Evolutionary conservation across 768 basidiomycete genomes (phyloP), one percentile per base, ranked within the genome.

Genomic region (Sarcodon sp.): DNA sequence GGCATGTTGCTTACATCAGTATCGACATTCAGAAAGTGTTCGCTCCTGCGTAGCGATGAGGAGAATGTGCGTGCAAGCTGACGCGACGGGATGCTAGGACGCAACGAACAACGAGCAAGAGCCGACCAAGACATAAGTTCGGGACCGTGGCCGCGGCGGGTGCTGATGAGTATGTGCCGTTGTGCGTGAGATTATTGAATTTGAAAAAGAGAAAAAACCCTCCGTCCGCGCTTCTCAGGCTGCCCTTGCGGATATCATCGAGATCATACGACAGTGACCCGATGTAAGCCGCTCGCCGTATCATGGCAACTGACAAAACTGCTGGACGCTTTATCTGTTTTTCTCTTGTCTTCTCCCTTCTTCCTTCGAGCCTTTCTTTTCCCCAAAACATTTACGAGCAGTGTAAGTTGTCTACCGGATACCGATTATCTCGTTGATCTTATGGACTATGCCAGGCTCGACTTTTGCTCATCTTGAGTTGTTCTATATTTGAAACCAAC

Each of bases 21-120:
- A 55, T 68, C 63, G 7, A 69, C 75, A 33, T 73, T 63, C 36
- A 68, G 51, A 54, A 72, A 80, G 5, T 76, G 64, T 33, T 65
- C 62, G 35, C 59, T 56, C 34, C 65, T 58, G 43, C 57, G 54
- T n/a, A 55, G 48, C 1, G 78, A 69, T n/a, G 65, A 60, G 50
- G 75, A 73, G 44, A 81, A 65, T 10, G 46, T 51, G 34, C 35
- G 63, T 9, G 27, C 27, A 27, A 41, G 39, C 13, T 13, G 39
- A 3, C 39, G 39, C 16, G 39, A 41, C 39, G 4, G 39, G 13
- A 13, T 4, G 21, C 21, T 27, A 27, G 21, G 2, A 27, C 21
- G 21, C 21, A 27, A 8, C 39, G 39, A 27, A 41, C 16, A 11
- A 38, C 18, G 37, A 18, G 18, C 13, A 27, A 38, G 12, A 18